Evolutionary conservation across 257 asterid genomes (phyloP).

Genomic region (Cruciata laevipes): DNA sequence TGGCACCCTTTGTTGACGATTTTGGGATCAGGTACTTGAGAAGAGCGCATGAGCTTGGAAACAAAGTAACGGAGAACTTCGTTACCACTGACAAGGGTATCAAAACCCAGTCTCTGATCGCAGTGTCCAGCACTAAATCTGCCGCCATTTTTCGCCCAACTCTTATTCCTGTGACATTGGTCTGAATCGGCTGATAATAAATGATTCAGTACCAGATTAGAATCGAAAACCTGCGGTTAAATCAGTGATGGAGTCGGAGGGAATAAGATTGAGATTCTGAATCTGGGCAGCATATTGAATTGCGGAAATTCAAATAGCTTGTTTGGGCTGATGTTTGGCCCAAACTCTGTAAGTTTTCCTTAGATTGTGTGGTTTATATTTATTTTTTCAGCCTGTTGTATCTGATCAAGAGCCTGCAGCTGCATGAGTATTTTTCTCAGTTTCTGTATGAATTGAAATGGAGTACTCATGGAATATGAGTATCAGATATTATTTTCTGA

Average conservation of each 20-base stretch:
- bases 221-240: not conserved
- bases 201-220: not conserved
- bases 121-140: constrained; percentile 89
- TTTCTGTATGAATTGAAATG: too few species aligned
- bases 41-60: constrained; percentile 85
- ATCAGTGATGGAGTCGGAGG: not conserved
- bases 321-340: too few species aligned
- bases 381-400: too few species aligned
- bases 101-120: constrained; percentile 96
- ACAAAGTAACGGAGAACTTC: constrained; percentile 95
- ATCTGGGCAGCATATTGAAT: not conserved
- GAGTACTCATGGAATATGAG: too few species aligned
- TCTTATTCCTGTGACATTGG: not conserved
- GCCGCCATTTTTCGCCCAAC: constrained; percentile 49
- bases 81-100: constrained; percentile 85
- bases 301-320: not conserved
- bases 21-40: constrained; percentile 75
- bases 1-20: constrained; percentile 83
- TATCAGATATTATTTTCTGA: too few species aligned
- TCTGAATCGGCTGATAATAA: too few species aligned
- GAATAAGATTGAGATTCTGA: not conserved
- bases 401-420: too few species aligned
- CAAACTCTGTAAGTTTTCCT: too few species aligned
- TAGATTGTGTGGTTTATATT: too few species aligned
- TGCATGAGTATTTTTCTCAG: too few species aligned